These are phyloP conservation scores for Aphanomyces euteiches DNA, from an alignment of 352 stramenopile species.

Conservation along the genomic window DNA sequence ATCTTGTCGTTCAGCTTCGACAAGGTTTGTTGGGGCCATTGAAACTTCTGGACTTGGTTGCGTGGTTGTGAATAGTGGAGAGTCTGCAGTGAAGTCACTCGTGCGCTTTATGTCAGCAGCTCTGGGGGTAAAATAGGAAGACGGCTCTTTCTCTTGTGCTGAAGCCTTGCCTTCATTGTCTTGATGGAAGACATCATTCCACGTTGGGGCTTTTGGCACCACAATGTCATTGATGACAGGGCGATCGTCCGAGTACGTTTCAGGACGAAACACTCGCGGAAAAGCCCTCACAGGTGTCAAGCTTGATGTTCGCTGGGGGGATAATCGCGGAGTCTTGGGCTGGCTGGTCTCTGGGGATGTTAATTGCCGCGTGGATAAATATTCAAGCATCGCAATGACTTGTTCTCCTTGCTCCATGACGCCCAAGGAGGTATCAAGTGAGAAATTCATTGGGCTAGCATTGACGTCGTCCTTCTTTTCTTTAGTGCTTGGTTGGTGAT, in stretches of 20 bases:
- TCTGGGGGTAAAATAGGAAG: too few species aligned
- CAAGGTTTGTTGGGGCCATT: too few species aligned
- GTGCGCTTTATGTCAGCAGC: too few species aligned
- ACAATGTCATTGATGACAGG: neutral
- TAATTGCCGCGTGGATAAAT: constrained; percentile 1
- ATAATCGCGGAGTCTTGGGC: neutral
- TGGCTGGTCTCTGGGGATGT: neutral
- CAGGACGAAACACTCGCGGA: neutral
- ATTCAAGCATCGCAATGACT: constrained; percentile 23
- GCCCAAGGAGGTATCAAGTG: constrained; percentile 6
- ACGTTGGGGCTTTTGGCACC: neutral
- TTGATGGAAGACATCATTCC: neutral
- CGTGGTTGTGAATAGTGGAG: too few species aligned
- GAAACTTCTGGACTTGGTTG: too few species aligned
- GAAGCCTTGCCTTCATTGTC: too few species aligned
- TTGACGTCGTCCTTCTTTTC: neutral
- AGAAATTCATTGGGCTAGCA: constrained; percentile 3
- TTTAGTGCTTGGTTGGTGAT: too few species aligned
- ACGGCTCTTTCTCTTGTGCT: too few species aligned
- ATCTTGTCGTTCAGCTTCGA: too few species aligned
- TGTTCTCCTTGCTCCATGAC: constrained; percentile 20
- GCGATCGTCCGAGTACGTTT: neutral
- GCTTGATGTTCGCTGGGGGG: neutral
- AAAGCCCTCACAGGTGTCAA: neutral
- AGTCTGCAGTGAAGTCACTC: too few species aligned